Percentiles rank a stretch among this genome's conserved stretches.
Conservation (phyloP, 2,329 filamentous ascomycete genomes). For the Trichoderma sp. region DNA sequence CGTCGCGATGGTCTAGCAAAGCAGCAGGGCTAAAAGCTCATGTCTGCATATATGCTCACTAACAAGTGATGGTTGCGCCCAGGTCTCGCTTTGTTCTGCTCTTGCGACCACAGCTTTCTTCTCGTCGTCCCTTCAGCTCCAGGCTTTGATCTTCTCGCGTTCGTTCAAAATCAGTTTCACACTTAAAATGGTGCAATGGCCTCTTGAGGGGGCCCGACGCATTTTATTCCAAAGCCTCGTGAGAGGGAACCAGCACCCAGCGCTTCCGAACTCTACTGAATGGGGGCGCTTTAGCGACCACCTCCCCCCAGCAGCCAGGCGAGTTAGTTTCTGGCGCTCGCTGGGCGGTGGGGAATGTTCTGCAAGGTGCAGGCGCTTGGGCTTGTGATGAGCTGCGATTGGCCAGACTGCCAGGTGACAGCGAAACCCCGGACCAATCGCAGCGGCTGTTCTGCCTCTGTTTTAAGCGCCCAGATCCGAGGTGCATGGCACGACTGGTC, state of each 20-base stretch:
- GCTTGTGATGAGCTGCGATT: slow-evolving; percentile 19
- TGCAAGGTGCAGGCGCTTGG: slow-evolving; percentile 26
- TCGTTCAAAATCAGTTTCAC: background rate
- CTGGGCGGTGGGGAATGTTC: slow-evolving; percentile 20
- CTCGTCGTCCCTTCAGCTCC: slow-evolving; percentile 1
- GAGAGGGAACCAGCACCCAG: slow-evolving; percentile 10
- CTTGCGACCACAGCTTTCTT: background rate
- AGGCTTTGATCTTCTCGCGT: background rate
- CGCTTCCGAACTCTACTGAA: slow-evolving; percentile 8
- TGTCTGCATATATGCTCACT: slow-evolving; percentile 6
- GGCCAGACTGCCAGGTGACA: slow-evolving; percentile 23
- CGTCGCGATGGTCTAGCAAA: background rate
- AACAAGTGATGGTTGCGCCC: background rate
- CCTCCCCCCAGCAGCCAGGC: background rate
- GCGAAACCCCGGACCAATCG: slow-evolving; percentile 36
- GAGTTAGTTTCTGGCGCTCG: background rate
- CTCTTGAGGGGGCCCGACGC: background rate
- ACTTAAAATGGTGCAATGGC: background rate
- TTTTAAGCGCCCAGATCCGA: slow-evolving; percentile 42
- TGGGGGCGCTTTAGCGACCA: background rate
- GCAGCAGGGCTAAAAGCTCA: slow-evolving; percentile 14
- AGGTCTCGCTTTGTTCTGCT: background rate
- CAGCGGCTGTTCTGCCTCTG: slow-evolving; percentile 21
- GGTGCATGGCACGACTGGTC: slow-evolving; percentile 37
- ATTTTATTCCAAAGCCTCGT: slow-evolving; percentile 7